A percentile compares a stretch with the other conserved stretches of the same genome.
These are phyloP conservation scores for Camellia lanceoleosa DNA, from an alignment of 148 eudicot species.

Conservation along the genomic window DNA sequence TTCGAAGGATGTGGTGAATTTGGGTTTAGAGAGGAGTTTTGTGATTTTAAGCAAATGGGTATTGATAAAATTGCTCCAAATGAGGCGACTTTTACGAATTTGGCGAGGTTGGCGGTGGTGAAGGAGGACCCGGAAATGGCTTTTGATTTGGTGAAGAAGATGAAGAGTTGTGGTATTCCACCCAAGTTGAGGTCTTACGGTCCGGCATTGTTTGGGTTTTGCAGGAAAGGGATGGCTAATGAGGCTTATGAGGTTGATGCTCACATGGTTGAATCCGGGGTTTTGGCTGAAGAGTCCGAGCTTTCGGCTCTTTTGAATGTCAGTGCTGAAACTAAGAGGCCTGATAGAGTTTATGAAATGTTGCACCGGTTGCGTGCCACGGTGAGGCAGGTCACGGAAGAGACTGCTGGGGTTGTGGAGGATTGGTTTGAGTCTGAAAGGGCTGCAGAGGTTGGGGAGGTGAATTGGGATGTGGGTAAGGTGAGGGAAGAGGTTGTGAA, in stretches of 20 bases:
- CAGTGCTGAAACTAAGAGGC: slow-evolving; percentile 48
- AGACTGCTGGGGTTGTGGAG: slow-evolving; percentile 58
- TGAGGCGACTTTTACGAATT: slow-evolving; percentile 90
- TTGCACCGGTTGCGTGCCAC: slow-evolving; percentile 62
- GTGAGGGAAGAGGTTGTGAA: slow-evolving; percentile 66
- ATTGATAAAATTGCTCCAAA: slow-evolving; percentile 58
- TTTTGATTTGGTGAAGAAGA: slow-evolving; percentile 67
- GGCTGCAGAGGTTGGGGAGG: slow-evolving; percentile 53
- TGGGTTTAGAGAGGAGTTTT: slow-evolving; percentile 66
- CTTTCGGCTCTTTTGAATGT: slow-evolving; percentile 65
- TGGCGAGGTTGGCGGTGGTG: slow-evolving; percentile 74
- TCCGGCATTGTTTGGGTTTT: slow-evolving; percentile 83
- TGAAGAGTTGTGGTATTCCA: slow-evolving; percentile 50
- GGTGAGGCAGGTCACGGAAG: slow-evolving; percentile 80
- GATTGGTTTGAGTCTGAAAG: slow-evolving; percentile 66
- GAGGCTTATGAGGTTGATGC: slow-evolving; percentile 68
- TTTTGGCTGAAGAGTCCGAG: slow-evolving; percentile 70
- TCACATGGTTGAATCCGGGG: slow-evolving; percentile 74
- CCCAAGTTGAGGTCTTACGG: slow-evolving; percentile 82
- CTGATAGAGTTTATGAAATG: slow-evolving; percentile 73
- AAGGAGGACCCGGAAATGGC: slow-evolving; percentile 84
- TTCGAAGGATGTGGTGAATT: background rate
- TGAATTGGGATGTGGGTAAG: slow-evolving; percentile 59
- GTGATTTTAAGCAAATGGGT: slow-evolving; percentile 70
- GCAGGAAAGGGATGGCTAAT: slow-evolving; percentile 58